phyloP scores from a whole-genome alignment of 2,329 filamentous ascomycete species.

The Hawksworthiomyces lignivorus region DNA sequence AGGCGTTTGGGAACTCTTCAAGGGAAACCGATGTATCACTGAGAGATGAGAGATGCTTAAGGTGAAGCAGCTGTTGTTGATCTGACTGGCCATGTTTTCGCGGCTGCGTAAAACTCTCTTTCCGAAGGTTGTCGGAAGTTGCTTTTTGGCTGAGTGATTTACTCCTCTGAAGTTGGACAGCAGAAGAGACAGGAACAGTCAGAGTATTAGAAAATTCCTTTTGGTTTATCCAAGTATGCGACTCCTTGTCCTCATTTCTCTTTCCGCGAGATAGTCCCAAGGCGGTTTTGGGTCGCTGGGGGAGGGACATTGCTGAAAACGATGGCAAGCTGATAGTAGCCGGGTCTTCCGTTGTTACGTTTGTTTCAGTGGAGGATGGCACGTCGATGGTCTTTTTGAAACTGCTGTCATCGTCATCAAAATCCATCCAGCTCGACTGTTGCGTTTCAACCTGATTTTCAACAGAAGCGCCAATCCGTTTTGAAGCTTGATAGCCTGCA shows the following conservation, averaged over 20 bases:
- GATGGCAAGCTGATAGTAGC: too few relatives aligned
- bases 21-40: neutral
- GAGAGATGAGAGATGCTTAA: slow-evolving; percentile 1
- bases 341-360: too few relatives aligned
- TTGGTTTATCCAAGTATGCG: too few relatives aligned
- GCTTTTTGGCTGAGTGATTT: slow-evolving; percentile 3
- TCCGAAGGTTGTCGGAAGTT: neutral
- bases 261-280: slow-evolving; percentile 1
- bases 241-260: too few relatives aligned
- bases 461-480: too few relatives aligned
- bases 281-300: slow-evolving; percentile 10
- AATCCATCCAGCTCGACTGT: slow-evolving; percentile 20
- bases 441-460: too few relatives aligned
- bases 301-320: too few relatives aligned
- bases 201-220: too few relatives aligned
- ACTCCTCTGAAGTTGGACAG: slow-evolving; percentile 4
- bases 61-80: neutral
- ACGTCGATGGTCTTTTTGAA: too few relatives aligned
- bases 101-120: neutral
- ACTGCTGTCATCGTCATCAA: slow-evolving; percentile 16
- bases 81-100: too few relatives aligned
- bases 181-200: neutral
- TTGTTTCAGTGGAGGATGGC: too few relatives aligned
- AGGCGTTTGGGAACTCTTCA: neutral
- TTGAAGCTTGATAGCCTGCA: too few relatives aligned